Evolutionary conservation across 2,329 filamentous ascomycete species (phyloP).

Genomic region (Colletotrichum musae): DNA sequence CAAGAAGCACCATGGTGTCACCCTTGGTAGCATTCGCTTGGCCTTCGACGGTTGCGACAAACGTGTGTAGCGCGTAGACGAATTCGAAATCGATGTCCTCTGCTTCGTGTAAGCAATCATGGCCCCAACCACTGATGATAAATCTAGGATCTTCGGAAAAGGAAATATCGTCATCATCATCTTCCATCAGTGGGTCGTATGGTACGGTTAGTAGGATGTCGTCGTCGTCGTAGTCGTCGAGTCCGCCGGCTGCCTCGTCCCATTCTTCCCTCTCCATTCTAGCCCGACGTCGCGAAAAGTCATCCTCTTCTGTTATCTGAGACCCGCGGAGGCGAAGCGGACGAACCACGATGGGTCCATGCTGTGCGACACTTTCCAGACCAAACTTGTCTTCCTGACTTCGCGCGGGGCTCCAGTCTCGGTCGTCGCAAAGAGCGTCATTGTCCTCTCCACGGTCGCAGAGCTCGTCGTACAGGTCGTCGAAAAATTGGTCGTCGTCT

Average conservation of each 20-base stretch:
- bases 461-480: conserved; percentile 36
- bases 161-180: conserved; percentile 76
- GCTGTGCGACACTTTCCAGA: conserved; percentile 19
- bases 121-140: conserved; percentile 80
- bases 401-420: conserved; percentile 24
- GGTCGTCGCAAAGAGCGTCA: conserved; percentile 38
- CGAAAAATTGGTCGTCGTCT: conserved; percentile 45
- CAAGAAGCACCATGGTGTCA: conserved; percentile 97
- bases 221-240: conserved; percentile 46
- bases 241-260: conserved; percentile 39
- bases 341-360: conserved; percentile 31
- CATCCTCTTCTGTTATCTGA: background rate
- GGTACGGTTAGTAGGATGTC: conserved; percentile 56
- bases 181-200: conserved; percentile 60
- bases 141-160: conserved; percentile 71
- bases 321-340: conserved; percentile 27
- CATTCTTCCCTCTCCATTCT: conserved; percentile 41
- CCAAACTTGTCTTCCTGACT: conserved; percentile 28
- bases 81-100: conserved; percentile 99
- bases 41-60: conserved; percentile 96
- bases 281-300: conserved; percentile 31
- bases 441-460: conserved; percentile 23
- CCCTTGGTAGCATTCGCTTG: conserved; percentile 99
- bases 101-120: conserved; percentile 90
- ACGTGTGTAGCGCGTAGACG: conserved; percentile 97